These are phyloP conservation scores for Schwanniomyces pseudopolymorphus DNA, from an alignment of 805 yeast species.

Conservation along the genomic window DNA sequence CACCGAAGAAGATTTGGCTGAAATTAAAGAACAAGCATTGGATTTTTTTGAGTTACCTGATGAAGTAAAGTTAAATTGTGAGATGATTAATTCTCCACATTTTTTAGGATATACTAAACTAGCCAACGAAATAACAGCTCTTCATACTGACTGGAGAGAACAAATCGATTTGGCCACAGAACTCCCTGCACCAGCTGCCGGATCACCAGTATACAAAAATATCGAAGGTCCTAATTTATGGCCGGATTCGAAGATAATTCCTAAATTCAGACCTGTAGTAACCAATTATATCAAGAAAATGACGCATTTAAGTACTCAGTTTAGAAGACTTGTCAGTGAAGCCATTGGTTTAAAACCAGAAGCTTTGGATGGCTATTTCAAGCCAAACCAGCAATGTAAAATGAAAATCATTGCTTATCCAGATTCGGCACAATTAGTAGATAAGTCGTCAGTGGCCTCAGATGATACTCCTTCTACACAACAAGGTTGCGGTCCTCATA, in stretches of 20 bases:
- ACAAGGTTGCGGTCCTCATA: constrained; percentile 66
- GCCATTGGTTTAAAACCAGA: constrained; percentile 49
- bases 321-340: constrained; percentile 53
- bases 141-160: constrained; percentile 56
- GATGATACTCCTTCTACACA: constrained; percentile 27
- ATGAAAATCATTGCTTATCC: constrained; percentile 62
- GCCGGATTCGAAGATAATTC: constrained; percentile 44
- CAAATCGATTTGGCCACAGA: constrained; percentile 62
- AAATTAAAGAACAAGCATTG: constrained; percentile 38
- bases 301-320: constrained; percentile 39
- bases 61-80: constrained; percentile 44
- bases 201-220: constrained; percentile 44
- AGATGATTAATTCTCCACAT: constrained; percentile 57
- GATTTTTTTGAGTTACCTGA: constrained; percentile 48
- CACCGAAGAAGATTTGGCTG: constrained; percentile 31
- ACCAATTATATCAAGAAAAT: constrained; percentile 45
- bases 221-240: constrained; percentile 60
- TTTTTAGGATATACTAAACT: constrained; percentile 57
- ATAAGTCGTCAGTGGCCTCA: constrained; percentile 20
- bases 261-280: constrained; percentile 44
- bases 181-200: constrained; percentile 39
- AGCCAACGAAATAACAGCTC: constrained; percentile 59
- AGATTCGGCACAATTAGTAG: constrained; percentile 28
- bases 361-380: constrained; percentile 49
- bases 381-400: constrained; percentile 50